Conservation (phyloP, 208 protist species). For the Trichomonas vaginalis region DNA sequence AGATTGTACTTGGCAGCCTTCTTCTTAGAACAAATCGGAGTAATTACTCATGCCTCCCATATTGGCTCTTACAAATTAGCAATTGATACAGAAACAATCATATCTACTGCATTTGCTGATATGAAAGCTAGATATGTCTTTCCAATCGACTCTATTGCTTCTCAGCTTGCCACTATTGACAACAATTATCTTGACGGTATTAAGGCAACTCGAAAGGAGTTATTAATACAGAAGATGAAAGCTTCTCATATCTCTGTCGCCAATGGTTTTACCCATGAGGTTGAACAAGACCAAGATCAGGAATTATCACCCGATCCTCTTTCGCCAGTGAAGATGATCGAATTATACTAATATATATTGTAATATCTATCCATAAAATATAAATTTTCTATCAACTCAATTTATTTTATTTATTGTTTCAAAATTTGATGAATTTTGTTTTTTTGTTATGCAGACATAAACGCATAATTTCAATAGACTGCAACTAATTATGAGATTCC, state of each 20-base stretch:
- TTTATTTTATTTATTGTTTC: too few species aligned
- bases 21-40: background rate
- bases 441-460: too few species aligned
- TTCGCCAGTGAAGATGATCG: background rate
- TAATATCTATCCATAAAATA: too few species aligned
- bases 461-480: too few species aligned
- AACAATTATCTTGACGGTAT: background rate
- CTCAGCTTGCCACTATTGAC: background rate
- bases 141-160: background rate
- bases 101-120: background rate
- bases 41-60: background rate
- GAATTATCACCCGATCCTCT: background rate
- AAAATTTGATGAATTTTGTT: too few species aligned
- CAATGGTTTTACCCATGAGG: background rate
- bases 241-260: background rate
- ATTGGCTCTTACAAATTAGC: background rate
- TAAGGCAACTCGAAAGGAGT: background rate
- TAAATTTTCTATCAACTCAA: too few species aligned
- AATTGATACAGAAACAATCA: background rate
- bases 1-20: background rate
- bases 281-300: background rate
- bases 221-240: background rate
- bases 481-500: too few species aligned
- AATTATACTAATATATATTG: background rate
- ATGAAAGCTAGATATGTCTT: background rate